Evolutionary conservation across 1,284 basidiomycete species (phyloP).

Genomic region (Trichosporon sp.): DNA sequence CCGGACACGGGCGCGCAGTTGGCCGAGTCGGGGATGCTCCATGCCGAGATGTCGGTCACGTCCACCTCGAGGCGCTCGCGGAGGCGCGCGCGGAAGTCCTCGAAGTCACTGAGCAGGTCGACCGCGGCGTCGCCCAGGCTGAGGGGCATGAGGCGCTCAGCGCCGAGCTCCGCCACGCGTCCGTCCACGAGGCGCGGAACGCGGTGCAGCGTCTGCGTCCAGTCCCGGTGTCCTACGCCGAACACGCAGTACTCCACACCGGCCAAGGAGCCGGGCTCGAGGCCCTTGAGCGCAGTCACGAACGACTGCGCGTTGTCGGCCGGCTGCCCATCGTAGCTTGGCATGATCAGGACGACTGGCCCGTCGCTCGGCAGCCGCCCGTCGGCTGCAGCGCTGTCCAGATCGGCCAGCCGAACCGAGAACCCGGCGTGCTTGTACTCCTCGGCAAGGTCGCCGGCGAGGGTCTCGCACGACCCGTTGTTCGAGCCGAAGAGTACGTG

Average conservation of each 20-base stretch:
- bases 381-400: slow-evolving; percentile 51
- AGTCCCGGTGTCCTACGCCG: slow-evolving; percentile 57
- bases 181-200: slow-evolving; percentile 54
- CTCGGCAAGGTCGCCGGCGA: slow-evolving; percentile 54
- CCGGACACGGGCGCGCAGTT: neutral
- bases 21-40: neutral
- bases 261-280: slow-evolving; percentile 17
- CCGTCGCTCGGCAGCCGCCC: slow-evolving; percentile 50
- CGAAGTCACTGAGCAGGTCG: slow-evolving; percentile 6
- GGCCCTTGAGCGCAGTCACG: neutral
- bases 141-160: slow-evolving; percentile 38
- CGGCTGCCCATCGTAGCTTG: slow-evolving; percentile 54
- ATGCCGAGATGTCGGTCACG: neutral
- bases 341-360: slow-evolving; percentile 54
- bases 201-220: slow-evolving; percentile 55
- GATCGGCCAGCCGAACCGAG: slow-evolving; percentile 49
- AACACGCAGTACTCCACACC: slow-evolving; percentile 54
- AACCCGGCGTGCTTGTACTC: slow-evolving; percentile 52
- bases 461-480: slow-evolving; percentile 55
- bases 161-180: slow-evolving; percentile 49
- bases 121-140: neutral
- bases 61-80: neutral
- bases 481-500: slow-evolving; percentile 50
- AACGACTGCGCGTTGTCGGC: slow-evolving; percentile 2
- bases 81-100: neutral